These are phyloP conservation scores for Aureobasidium sp. DNA, from an alignment of 2,329 filamentous ascomycete genomes.

Conservation along the genomic window DNA sequence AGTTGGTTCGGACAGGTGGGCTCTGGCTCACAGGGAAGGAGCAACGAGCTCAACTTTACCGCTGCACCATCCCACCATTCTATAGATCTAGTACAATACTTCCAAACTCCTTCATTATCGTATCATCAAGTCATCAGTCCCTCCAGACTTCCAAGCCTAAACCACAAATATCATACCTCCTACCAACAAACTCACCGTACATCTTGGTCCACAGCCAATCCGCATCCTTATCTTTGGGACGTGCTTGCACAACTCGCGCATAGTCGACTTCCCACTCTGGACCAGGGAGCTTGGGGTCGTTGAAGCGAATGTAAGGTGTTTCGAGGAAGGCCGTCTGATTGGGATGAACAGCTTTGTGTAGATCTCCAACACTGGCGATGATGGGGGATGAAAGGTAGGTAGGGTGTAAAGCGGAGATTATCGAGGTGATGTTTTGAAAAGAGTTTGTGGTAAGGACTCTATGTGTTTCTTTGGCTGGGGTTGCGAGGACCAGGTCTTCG, in stretches of 20 bases:
- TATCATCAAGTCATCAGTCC: not conserved
- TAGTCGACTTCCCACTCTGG: conserved; percentile 45
- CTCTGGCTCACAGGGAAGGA: no score
- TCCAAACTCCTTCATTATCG: not conserved
- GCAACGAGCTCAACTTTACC: no score
- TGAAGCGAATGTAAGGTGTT: conserved; percentile 40
- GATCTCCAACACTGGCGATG: conserved; percentile 24
- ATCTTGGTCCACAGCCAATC: conserved; percentile 42
- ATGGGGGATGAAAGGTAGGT: conserved; percentile 24
- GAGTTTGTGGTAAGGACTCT: conserved; percentile 15
- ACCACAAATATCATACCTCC: conserved; percentile 45
- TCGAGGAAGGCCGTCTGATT: conserved; percentile 37
- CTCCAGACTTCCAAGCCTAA: conserved; percentile 41
- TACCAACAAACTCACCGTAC: conserved; percentile 42
- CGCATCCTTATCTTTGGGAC: conserved; percentile 39
- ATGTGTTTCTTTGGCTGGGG: conserved; percentile 20
- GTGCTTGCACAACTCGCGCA: conserved; percentile 30
- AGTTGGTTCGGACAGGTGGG: no score
- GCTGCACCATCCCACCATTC: no score
- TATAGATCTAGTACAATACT: no score
- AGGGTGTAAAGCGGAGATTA: conserved; percentile 26
- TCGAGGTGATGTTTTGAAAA: conserved; percentile 15
- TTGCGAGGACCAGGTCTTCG: conserved; percentile 27
- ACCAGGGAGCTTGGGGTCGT: conserved; percentile 40
- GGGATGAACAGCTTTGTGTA: conserved; percentile 21